Percentiles rank a stretch among this genome's conserved stretches.
Conservation (phyloP, 2,329 filamentous ascomycete genomes). For the Neopestalotiopsis clavispora region DNA sequence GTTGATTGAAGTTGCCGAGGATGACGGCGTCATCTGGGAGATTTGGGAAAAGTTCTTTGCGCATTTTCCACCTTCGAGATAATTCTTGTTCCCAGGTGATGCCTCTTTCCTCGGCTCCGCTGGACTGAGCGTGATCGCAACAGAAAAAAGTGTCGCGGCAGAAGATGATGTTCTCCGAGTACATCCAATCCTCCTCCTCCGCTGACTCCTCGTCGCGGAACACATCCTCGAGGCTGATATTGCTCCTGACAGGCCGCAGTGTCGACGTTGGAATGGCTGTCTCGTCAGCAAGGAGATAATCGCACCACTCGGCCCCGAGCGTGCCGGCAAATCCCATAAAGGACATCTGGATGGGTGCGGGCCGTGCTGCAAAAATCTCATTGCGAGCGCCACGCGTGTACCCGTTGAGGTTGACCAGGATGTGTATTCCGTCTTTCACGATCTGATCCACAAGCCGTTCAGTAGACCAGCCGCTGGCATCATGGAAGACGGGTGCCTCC, state of each 20-base stretch:
- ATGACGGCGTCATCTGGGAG: slow-evolving; percentile 86
- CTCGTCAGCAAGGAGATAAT: slow-evolving; percentile 91
- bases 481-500: slow-evolving; percentile 88
- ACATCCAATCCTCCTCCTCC: slow-evolving; percentile 83
- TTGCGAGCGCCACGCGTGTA: slow-evolving; percentile 97
- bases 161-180: slow-evolving; percentile 95
- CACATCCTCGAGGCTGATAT: slow-evolving; percentile 74
- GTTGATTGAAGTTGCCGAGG: slow-evolving; percentile 96
- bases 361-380: slow-evolving; percentile 93
- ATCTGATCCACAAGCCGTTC: slow-evolving; percentile 88
- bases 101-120: slow-evolving; percentile 69
- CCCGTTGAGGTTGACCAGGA: slow-evolving; percentile 96
- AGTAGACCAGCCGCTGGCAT: slow-evolving; percentile 85
- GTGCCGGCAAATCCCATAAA: slow-evolving; percentile 99
- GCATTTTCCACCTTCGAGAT: slow-evolving; percentile 84
- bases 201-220: slow-evolving; percentile 70
- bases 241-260: slow-evolving; percentile 78
- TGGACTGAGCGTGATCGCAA: slow-evolving; percentile 93
- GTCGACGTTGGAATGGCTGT: slow-evolving; percentile 85
- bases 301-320: slow-evolving; percentile 96
- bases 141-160: slow-evolving; percentile 97
- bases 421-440: slow-evolving; percentile 85
- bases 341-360: slow-evolving; percentile 97
- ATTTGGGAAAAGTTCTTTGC: slow-evolving; percentile 86
- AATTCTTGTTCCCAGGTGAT: slow-evolving; percentile 87